Conservation (phyloP, 371 early-diverging fungal species). For the Haplosporangium sp. region DNA sequence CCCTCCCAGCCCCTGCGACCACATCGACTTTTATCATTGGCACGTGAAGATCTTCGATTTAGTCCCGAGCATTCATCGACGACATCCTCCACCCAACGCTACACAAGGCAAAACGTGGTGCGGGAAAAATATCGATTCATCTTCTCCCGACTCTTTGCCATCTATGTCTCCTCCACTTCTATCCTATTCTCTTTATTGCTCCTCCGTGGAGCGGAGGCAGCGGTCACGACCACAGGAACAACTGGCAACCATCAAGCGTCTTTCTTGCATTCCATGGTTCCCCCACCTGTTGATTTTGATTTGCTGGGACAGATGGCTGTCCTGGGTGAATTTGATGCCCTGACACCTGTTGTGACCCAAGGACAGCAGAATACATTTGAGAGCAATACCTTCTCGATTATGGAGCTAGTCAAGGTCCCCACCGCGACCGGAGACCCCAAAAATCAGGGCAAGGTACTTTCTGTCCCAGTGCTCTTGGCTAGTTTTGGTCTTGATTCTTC, state of each 20-base stretch:
- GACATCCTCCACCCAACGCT: too few species aligned
- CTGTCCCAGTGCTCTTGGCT: constrained; percentile 35
- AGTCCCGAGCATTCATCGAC: too few species aligned
- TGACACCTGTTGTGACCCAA: constrained; percentile 31
- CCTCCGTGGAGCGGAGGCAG: not conserved
- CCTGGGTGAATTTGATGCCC: constrained; percentile 46
- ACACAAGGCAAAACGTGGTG: too few species aligned
- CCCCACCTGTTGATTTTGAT: constrained; percentile 40
- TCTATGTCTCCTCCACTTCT: not conserved
- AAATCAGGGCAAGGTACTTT: constrained; percentile 4
- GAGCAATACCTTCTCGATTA: constrained; percentile 33
- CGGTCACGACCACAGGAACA: constrained; percentile 3
- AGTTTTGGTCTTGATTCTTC: constrained; percentile 25
- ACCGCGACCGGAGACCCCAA: not conserved
- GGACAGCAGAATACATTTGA: constrained; percentile 44
- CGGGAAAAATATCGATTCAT: too few species aligned
- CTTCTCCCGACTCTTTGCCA: too few species aligned
- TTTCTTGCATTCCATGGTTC: not conserved
- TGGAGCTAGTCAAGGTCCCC: constrained; percentile 26
- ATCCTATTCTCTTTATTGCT: not conserved
- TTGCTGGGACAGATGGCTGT: constrained; percentile 40
- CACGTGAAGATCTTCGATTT: too few species aligned
- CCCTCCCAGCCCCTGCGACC: too few species aligned
- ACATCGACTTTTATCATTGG: too few species aligned
- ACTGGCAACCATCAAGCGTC: not conserved